phyloP scores from a whole-genome alignment of 306 rosid genomes.

The Dryas alaskensis region DNA sequence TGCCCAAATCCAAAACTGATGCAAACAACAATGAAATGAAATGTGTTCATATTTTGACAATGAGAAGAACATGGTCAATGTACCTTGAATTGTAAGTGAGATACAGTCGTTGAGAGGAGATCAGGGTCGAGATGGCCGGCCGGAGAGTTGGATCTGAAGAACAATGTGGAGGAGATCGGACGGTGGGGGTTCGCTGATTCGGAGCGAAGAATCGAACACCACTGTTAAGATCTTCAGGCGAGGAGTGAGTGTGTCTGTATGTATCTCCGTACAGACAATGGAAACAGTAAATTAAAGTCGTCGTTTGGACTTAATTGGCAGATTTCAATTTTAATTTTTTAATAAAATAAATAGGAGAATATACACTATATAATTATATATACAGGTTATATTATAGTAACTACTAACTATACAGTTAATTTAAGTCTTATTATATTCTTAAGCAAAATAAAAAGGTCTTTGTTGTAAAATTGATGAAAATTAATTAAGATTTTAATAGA shows the following conservation, averaged over 20 bases:
- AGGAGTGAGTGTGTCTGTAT: neutral
- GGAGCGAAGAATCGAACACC: conserved; percentile 24
- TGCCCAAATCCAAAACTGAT: neutral
- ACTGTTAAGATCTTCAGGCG: conserved; percentile 31
- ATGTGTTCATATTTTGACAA: neutral
- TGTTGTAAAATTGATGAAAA: too few species aligned
- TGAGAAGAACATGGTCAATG: neutral
- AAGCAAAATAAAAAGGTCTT: too few species aligned
- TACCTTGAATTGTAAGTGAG: neutral
- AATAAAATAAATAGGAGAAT: too few species aligned
- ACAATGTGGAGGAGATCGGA: conserved; percentile 26
- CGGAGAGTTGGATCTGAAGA: conserved; percentile 25
- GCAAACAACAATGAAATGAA: neutral
- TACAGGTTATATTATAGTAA: too few species aligned
- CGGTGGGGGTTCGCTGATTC: conserved; percentile 37
- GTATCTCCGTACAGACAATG: neutral
- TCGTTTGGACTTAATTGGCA: neutral
- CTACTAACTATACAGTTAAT: too few species aligned
- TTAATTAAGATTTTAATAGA: too few species aligned
- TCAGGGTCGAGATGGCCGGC: conserved; percentile 31
- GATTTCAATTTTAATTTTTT: too few species aligned
- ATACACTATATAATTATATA: too few species aligned
- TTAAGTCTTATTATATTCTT: too few species aligned
- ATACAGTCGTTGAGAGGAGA: conserved; percentile 6
- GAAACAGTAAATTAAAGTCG: neutral